phyloP scores from a whole-genome alignment of 768 basidiomycete species.

The Leucosporidium yakuticum region DNA sequence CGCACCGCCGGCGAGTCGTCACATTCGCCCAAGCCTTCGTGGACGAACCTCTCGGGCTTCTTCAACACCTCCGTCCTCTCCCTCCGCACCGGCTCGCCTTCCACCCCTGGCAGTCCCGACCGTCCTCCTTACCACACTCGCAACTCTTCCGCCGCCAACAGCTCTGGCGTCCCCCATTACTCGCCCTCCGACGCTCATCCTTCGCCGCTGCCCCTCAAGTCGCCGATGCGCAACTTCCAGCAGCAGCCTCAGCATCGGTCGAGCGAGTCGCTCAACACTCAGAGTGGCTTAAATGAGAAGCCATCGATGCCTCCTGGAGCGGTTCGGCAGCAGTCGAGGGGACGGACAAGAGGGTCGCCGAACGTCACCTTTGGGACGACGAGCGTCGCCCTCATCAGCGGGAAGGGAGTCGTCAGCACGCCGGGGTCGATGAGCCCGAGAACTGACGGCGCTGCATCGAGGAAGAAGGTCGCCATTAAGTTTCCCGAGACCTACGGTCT shows the following conservation, averaged over 20 bases:
- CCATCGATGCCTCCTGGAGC: background rate
- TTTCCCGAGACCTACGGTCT: background rate
- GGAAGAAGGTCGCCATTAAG: background rate
- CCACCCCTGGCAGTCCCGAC: constrained; percentile 15
- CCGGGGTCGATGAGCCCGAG: background rate
- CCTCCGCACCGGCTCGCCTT: constrained; percentile 10
- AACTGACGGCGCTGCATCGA: too few species aligned
- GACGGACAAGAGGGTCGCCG: constrained; percentile 8
- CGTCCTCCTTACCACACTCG: background rate
- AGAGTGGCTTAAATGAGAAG: background rate
- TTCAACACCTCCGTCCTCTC: constrained; percentile 33
- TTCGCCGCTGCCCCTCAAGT: background rate
- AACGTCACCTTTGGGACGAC: constrained; percentile 28
- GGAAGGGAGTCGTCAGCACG: background rate
- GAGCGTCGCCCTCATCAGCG: constrained; percentile 24
- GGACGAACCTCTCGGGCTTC: constrained; percentile 31
- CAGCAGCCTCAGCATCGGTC: background rate
- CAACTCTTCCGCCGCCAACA: too few species aligned
- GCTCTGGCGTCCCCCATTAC: background rate
- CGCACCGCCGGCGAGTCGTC: constrained; percentile 5
- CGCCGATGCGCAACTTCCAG: background rate
- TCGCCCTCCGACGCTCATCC: background rate
- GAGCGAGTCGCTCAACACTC: background rate
- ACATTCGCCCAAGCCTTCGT: constrained; percentile 22
- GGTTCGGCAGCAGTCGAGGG: background rate